Conservation (phyloP, 2,329 filamentous ascomycete genomes). For the Exophiala viscosa region DNA sequence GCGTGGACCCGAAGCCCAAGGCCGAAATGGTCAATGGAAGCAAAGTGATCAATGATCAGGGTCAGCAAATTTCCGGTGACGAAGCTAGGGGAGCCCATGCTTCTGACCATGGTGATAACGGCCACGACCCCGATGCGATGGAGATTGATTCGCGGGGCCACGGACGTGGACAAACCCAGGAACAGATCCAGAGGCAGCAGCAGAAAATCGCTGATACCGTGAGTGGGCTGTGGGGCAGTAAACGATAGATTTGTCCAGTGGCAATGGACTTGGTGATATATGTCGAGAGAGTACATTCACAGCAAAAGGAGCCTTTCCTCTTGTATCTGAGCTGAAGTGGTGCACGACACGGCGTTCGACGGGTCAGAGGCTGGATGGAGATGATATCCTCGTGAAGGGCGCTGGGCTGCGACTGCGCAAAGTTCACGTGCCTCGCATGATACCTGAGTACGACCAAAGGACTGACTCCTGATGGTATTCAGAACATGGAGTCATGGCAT, state of each 20-base stretch:
- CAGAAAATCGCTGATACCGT: constrained; percentile 57
- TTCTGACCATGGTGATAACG: constrained; percentile 32
- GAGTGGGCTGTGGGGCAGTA: constrained; percentile 52
- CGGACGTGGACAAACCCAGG: constrained; percentile 59
- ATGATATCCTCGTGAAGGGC: too few relatives aligned
- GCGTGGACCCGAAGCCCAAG: constrained; percentile 54
- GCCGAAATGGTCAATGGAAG: constrained; percentile 44
- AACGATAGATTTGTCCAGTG: constrained; percentile 1
- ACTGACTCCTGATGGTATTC: too few relatives aligned
- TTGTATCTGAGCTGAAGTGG: not conserved
- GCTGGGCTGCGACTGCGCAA: too few relatives aligned
- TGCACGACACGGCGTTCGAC: too few relatives aligned
- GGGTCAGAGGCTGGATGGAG: too few relatives aligned
- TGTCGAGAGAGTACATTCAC: not conserved
- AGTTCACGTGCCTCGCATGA: too few relatives aligned
- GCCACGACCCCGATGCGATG: constrained; percentile 41
- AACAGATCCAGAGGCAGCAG: constrained; percentile 60
- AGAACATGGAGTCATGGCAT: too few relatives aligned
- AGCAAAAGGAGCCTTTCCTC: not conserved
- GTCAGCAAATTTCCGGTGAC: constrained; percentile 26
- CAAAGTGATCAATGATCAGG: constrained; percentile 39
- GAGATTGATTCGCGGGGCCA: constrained; percentile 58
- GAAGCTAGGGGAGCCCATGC: constrained; percentile 26
- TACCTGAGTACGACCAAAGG: too few relatives aligned
- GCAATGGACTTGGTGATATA: not conserved